These are phyloP conservation scores for Lodderomyces pseudojiufengensis DNA, from an alignment of 1,139 yeast genomes.

Conservation along the genomic window DNA sequence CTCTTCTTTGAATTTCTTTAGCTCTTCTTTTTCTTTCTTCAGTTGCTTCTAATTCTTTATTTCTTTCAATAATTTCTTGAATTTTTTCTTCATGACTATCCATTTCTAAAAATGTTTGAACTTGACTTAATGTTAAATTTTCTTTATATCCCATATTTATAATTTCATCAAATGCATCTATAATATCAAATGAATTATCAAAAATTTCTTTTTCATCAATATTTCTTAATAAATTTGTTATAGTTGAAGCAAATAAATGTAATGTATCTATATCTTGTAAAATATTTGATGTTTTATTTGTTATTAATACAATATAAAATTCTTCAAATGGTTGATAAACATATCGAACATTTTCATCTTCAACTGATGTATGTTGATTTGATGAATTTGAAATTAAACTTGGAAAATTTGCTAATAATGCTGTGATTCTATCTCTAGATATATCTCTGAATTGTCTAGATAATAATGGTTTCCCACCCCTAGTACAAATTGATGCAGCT, in stretches of 20 bases:
- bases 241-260: slow-evolving; percentile 78
- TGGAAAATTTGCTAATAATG: slow-evolving; percentile 84
- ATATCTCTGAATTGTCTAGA: slow-evolving; percentile 91
- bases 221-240: slow-evolving; percentile 67
- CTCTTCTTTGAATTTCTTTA: slow-evolving; percentile 88
- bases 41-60: slow-evolving; percentile 94
- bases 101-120: slow-evolving; percentile 90
- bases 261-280: slow-evolving; percentile 92
- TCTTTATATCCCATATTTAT: slow-evolving; percentile 88
- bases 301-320: slow-evolving; percentile 83
- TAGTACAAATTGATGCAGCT: slow-evolving; percentile 94
- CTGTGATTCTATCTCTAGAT: slow-evolving; percentile 81
- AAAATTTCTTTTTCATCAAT: slow-evolving; percentile 84
- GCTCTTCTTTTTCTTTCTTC: slow-evolving; percentile 97
- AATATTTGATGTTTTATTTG: slow-evolving; percentile 88
- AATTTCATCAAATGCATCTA: slow-evolving; percentile 93
- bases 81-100: slow-evolving; percentile 98
- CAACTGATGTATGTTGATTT: slow-evolving; percentile 90
- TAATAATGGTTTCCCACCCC: slow-evolving; percentile 89
- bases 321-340: slow-evolving; percentile 97
- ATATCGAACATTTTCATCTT: slow-evolving; percentile 88
- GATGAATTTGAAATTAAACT: slow-evolving; percentile 66
- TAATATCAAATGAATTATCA: slow-evolving; percentile 80
- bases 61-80: slow-evolving; percentile 95
- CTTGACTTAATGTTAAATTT: slow-evolving; percentile 76